Evolutionary conservation across 306 rosid species (phyloP), one percentile per base, ranked within the genome.

Genomic region (Gillenia trifoliata): DNA sequence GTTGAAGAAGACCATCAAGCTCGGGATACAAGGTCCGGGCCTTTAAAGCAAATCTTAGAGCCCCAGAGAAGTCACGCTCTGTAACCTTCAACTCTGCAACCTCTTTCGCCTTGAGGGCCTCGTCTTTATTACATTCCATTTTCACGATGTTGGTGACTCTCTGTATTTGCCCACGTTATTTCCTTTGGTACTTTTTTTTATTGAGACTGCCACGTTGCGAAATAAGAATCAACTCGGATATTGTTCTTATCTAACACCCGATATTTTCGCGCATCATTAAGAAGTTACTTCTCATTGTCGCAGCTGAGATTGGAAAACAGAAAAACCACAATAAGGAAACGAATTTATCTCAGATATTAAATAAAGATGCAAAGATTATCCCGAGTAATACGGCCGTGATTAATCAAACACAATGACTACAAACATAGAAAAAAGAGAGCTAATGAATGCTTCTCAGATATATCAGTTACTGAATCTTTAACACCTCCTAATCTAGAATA

Each of bases 71-170:
- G 67, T 89, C 88, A 68, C 20, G 49, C 82, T 74, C 83, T 31
- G 54, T 36, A 47, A 88, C 71, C 81, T 72, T 88, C 83, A 87
- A 82, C 87, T 91, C 97, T 2, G 96, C 96, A 34, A 89, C 74
- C 81, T 79, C 82, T 77, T 87, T 89, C 17, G 82, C 89, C 87
- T 71, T 87, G 19, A 74, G 38, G 68, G 96, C 93, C 29, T 75
- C 83, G 1, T 83, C 89, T 82, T 79, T 88, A 77, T 81, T 83
- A 63, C 87, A 76, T 60, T 87, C 96, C 97, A 91, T 93, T 75
- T 33, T 83, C 60, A 70, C 82, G 72, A 69, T 28, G 54, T 29
- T 65, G 68, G 79, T 64, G 59, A 66, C 78, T 66, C 78, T 49
- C 75, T 52, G 50, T 64, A n/a, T 64, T 65, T 7, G 64, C 41